phyloP scores from a whole-genome alignment of 2,329 filamentous ascomycete species.

The Pestalotiopsis sp. region DNA sequence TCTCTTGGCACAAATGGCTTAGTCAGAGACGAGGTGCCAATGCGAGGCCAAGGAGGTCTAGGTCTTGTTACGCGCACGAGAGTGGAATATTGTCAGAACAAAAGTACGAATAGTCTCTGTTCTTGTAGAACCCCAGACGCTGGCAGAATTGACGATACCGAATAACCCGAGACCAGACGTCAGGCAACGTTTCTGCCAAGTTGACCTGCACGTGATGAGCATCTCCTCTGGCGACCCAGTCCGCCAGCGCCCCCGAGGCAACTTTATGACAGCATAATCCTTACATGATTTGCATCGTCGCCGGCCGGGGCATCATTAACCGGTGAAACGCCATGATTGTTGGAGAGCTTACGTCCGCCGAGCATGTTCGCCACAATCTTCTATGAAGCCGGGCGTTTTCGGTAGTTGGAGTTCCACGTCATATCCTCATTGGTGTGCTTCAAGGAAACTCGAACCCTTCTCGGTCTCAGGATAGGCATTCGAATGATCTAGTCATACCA shows the following conservation, averaged over 20 bases:
- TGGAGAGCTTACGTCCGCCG: neutral
- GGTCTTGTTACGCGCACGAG: no score
- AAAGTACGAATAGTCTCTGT: no score
- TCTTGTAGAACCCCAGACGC: neutral
- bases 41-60: no score
- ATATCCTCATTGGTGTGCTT: neutral
- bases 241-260: neutral
- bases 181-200: neutral
- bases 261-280: neutral
- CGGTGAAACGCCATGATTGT: neutral
- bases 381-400: neutral
- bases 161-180: neutral
- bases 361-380: neutral
- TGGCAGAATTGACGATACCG: neutral
- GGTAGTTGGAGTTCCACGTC: neutral
- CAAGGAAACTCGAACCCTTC: neutral
- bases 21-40: no score
- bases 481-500: neutral
- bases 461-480: neutral
- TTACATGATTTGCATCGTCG: neutral
- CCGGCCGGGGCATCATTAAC: neutral
- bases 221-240: neutral
- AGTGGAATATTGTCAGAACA: no score
- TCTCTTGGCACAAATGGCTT: no score
- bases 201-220: neutral